A percentile compares a stretch with the other conserved stretches of the same genome.
These are phyloP conservation scores for Macaranga tanarius DNA, from an alignment of 441 rosid genomes.

Conservation along the genomic window DNA sequence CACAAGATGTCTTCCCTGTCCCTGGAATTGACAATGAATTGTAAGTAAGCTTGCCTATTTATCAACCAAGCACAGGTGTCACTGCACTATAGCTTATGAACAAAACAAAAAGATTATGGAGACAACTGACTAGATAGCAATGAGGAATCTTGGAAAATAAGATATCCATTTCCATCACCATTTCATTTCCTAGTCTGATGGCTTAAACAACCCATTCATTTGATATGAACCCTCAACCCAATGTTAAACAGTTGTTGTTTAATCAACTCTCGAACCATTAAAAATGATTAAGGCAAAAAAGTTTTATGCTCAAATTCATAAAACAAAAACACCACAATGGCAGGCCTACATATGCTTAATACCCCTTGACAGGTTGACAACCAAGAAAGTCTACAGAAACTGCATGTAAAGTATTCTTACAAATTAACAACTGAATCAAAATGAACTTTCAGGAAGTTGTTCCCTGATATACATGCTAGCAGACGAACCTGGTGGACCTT, in stretches of 20 bases:
- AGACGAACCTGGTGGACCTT: slow-evolving; percentile 92
- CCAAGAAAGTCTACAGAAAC: background rate
- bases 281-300: background rate
- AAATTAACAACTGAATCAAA: background rate
- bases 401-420: background rate
- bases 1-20: slow-evolving; percentile 95
- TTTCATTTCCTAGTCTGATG: background rate
- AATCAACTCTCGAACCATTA: background rate
- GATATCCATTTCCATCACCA: background rate
- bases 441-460: background rate
- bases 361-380: slow-evolving; percentile 15
- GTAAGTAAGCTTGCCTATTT: slow-evolving; percentile 18
- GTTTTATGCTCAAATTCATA: background rate
- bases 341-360: background rate
- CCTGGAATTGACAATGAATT: slow-evolving; percentile 43
- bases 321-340: background rate
- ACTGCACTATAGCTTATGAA: background rate
- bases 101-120: background rate
- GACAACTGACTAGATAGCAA: background rate
- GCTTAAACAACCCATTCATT: background rate
- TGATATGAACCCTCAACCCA: background rate
- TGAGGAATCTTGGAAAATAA: background rate
- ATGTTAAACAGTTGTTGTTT: background rate
- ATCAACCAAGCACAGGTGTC: slow-evolving; percentile 12
- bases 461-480: background rate